These are phyloP conservation scores for Hypoxylon crocopeplum DNA, from an alignment of 495 filamentous ascomycete species.

Conservation along the genomic window DNA sequence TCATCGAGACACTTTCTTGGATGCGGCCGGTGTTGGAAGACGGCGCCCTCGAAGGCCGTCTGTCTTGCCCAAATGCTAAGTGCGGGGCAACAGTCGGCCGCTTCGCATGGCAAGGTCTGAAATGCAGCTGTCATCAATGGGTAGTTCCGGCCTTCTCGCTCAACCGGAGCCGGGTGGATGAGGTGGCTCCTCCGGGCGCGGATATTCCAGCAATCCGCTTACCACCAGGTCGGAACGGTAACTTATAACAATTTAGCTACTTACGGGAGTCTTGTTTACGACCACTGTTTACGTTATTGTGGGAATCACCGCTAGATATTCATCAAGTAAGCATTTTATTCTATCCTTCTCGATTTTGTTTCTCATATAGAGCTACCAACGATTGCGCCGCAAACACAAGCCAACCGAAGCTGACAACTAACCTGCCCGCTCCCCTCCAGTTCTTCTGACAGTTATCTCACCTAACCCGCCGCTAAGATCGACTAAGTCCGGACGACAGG, in stretches of 20 bases:
- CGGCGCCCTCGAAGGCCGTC: slow-evolving; percentile 77
- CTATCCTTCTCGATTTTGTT: background rate
- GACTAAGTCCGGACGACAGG: slow-evolving; percentile 12
- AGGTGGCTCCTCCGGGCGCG: slow-evolving; percentile 48
- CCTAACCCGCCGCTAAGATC: slow-evolving; percentile 37
- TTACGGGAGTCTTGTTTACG: slow-evolving; percentile 1
- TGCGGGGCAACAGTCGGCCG: slow-evolving; percentile 84
- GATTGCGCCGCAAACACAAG: slow-evolving; percentile 26
- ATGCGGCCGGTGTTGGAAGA: slow-evolving; percentile 83
- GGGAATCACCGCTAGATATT: background rate
- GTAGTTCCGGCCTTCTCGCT: slow-evolving; percentile 89
- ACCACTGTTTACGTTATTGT: background rate
- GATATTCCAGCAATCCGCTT: slow-evolving; percentile 34
- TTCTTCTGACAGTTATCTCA: slow-evolving; percentile 28
- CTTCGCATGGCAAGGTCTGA: slow-evolving; percentile 95
- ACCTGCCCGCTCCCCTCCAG: slow-evolving; percentile 16
- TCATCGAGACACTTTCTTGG: slow-evolving; percentile 90
- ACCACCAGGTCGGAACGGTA: slow-evolving; percentile 40
- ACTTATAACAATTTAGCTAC: slow-evolving; percentile 19
- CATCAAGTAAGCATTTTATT: slow-evolving; percentile 4
- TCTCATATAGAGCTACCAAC: background rate
- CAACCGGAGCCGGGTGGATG: slow-evolving; percentile 81
- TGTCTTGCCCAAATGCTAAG: slow-evolving; percentile 79
- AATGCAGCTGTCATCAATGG: slow-evolving; percentile 91
- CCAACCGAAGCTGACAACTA: slow-evolving; percentile 28